phyloP scores from a whole-genome alignment of 73 alveolate genomes.

The Tetrahymena borealis region DNA sequence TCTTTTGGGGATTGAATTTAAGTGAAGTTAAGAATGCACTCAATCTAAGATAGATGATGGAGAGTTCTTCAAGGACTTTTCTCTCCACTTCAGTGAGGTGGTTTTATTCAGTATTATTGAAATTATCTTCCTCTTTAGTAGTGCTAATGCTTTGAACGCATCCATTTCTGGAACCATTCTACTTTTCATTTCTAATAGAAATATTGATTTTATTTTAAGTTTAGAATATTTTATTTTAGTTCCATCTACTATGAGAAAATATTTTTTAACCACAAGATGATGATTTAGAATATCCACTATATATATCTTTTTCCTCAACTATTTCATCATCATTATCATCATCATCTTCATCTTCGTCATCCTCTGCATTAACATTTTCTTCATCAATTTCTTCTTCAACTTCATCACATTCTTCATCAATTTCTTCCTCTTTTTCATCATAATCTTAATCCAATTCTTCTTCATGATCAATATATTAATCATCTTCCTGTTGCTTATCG shows the following conservation, averaged over 20 bases:
- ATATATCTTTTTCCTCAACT: neutral
- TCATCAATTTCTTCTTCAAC: neutral
- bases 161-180: neutral
- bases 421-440: neutral
- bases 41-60: neutral
- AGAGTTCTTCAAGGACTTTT: neutral
- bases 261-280: neutral
- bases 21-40: neutral
- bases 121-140: neutral
- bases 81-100: neutral
- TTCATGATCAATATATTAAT: too few relatives aligned
- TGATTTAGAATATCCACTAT: neutral
- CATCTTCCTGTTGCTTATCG: neutral
- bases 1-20: neutral
- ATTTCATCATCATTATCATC: neutral
- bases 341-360: neutral
- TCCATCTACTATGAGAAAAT: neutral
- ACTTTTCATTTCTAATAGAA: neutral
- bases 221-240: neutral
- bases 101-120: neutral
- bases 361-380: neutral
- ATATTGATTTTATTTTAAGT: neutral
- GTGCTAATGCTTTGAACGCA: neutral
- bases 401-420: neutral
- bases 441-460: neutral